These are phyloP conservation scores for Nicotiana undulata DNA, from an alignment of 257 asterid genomes.

Conservation along the genomic window DNA sequence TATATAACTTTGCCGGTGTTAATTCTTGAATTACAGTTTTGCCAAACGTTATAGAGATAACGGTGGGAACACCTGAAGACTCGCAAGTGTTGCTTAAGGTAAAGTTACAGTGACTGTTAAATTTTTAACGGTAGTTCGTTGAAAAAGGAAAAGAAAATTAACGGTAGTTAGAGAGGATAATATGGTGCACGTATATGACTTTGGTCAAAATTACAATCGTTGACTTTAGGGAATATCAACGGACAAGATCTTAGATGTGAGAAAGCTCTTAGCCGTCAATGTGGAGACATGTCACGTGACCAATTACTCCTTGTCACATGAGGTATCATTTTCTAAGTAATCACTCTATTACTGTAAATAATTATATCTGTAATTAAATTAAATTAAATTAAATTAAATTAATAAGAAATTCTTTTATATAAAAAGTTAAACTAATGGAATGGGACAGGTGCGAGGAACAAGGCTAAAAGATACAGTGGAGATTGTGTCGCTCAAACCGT, in stretches of 20 bases:
- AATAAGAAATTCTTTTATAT: too few species aligned
- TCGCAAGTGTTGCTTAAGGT: constrained; percentile 75
- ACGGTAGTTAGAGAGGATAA: too few species aligned
- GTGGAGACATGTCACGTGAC: constrained; percentile 90
- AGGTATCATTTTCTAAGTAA: constrained; percentile 34
- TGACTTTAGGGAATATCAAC: constrained; percentile 77
- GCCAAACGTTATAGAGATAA: constrained; percentile 53
- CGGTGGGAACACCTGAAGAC: constrained; percentile 57
- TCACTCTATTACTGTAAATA: too few species aligned
- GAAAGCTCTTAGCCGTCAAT: constrained; percentile 67
- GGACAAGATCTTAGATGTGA: constrained; percentile 89
- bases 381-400: too few species aligned
- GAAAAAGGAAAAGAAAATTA: not conserved
- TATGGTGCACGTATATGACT: not conserved
- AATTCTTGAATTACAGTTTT: constrained; percentile 30
- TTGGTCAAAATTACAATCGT: not conserved
- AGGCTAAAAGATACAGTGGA: constrained; percentile 51
- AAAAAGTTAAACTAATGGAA: too few species aligned
- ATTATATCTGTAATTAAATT: too few species aligned
- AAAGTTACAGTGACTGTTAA: not conserved
- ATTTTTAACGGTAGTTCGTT: not conserved
- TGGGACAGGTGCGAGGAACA: constrained; percentile 49
- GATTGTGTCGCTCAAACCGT: constrained; percentile 56
- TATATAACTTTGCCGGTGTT: not conserved
- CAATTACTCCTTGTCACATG: constrained; percentile 71